Conservation (phyloP, 352 stramenopile genomes). For the Phytophthora aleatoria region DNA sequence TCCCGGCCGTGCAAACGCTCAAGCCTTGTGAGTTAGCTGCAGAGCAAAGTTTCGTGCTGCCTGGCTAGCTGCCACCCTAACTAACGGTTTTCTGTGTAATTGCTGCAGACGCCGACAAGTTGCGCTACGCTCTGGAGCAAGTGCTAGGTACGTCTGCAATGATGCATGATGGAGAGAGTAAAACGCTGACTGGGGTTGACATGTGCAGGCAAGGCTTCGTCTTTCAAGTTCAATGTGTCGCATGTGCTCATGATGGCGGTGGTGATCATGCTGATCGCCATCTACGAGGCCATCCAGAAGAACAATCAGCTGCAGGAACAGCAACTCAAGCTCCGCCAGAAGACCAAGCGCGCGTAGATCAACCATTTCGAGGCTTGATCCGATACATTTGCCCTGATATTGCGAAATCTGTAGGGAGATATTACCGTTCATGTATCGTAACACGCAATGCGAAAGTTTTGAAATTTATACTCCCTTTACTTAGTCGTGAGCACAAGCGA, state of each 20-base stretch:
- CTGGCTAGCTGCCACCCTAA: not conserved
- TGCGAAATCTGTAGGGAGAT: not conserved
- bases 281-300: slow-evolving; percentile 78
- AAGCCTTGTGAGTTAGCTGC: slow-evolving; percentile 47
- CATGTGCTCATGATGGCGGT: slow-evolving; percentile 84
- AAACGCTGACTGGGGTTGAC: slow-evolving; percentile 11
- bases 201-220: slow-evolving; percentile 59
- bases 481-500: slow-evolving; percentile 28
- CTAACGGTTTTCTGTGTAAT: slow-evolving; percentile 3
- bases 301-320: slow-evolving; percentile 78
- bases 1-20: slow-evolving; percentile 60
- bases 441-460: slow-evolving; percentile 19
- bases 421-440: slow-evolving; percentile 11
- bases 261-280: slow-evolving; percentile 74
- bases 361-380: not conserved
- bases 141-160: slow-evolving; percentile 47
- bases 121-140: slow-evolving; percentile 72
- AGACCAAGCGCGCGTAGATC: slow-evolving; percentile 48
- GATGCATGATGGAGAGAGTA: not conserved
- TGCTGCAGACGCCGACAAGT: slow-evolving; percentile 61
- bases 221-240: slow-evolving; percentile 82
- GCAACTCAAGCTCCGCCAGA: slow-evolving; percentile 56
- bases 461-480: slow-evolving; percentile 30
- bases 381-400: not conserved
- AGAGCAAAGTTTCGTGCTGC: not conserved